A percentile compares a stretch with the other conserved stretches of the same genome.
These are phyloP conservation scores for Rhodotorula taiwanensis DNA, from an alignment of 768 basidiomycete genomes.

Conservation along the genomic window DNA sequence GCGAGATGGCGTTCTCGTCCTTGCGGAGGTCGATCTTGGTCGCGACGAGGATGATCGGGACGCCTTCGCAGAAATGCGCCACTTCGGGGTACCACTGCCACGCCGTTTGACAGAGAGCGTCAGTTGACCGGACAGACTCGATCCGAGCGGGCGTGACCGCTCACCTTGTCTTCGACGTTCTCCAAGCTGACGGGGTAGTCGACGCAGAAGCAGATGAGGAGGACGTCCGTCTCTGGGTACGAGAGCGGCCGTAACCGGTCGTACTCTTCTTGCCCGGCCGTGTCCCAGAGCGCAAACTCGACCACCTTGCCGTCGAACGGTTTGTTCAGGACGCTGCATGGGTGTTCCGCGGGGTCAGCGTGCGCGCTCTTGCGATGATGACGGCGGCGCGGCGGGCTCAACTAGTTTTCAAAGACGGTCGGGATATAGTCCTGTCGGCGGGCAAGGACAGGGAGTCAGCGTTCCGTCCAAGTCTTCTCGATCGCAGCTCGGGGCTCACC, in stretches of 20 bases:
- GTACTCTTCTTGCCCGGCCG: slow-evolving; percentile 97
- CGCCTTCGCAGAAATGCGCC: slow-evolving; percentile 81
- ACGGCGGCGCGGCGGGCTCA: too few relatives aligned
- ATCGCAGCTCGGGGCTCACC: slow-evolving; percentile 47
- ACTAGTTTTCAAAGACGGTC: slow-evolving; percentile 87
- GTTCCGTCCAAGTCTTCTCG: too few relatives aligned
- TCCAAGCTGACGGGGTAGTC: slow-evolving; percentile 95
- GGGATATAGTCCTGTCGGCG: slow-evolving; percentile 71
- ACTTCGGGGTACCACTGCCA: slow-evolving; percentile 97
- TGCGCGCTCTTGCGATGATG: not conserved
- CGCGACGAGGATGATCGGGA: slow-evolving; percentile 82
- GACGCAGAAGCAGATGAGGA: slow-evolving; percentile 96
- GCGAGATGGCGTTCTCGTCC: slow-evolving; percentile 75
- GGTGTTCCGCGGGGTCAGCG: not conserved
- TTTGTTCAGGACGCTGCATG: slow-evolving; percentile 79
- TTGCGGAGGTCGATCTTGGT: slow-evolving; percentile 87
- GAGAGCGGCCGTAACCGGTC: slow-evolving; percentile 93
- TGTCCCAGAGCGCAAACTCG: slow-evolving; percentile 99
- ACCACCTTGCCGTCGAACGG: slow-evolving; percentile 84
- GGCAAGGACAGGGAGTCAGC: not conserved
- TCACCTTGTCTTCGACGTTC: slow-evolving; percentile 99
- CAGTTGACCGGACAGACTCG: too few relatives aligned
- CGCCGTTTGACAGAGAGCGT: too few relatives aligned
- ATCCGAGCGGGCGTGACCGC: too few relatives aligned
- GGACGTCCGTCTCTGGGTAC: slow-evolving; percentile 97